Base-by-base conservation (phyloP, 2,329 filamentous ascomycete genomes). In the Alternaria gaisen region DNA sequence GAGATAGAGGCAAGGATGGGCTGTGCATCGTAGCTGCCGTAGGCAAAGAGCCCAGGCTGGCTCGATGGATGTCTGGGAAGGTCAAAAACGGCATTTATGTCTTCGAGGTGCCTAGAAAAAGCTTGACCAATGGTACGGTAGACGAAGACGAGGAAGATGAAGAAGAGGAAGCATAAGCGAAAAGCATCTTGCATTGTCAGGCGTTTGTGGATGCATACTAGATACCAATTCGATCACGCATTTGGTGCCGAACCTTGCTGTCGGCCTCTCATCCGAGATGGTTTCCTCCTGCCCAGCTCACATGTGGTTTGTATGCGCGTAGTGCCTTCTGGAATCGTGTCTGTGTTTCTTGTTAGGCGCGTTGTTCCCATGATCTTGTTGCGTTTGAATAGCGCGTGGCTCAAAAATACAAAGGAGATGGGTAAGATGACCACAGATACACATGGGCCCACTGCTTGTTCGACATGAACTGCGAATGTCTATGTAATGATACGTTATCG, bases 61-160 rank as follows among this genome's bases (percentile, higher is more conserved):
- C 93, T 4, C 85, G 91, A 64, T 98, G 93, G 93, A 90, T 90
- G 79, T 85, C 85, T 58, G 78, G 85, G 5, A 75, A 73, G 58
- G 92, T 88, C 4, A 90, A 89, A 67, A 97, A 97, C 74, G 92
- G 92, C 7, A 91, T 91, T n/a, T 86, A 95, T 53, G 86, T 97
- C 10, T 96, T 97, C 74, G 93, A 97, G 76, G 87, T 97, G 34
- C 87, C 91, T 9, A 72, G 68, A 50, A 79, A 74, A 63, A 60
- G 57, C 18, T 41, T 71, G 5, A 50, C 53, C 16, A 70, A 74
- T 55, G 70, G 68, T n/a, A 64, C 46, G 14, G 63, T 56, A 4
- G 60, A 58, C 20, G 54, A 53, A 24, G 58, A 26, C 24, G 24
- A 61, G 12, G 58, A 61, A 12, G 61, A 52, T 2, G 56, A 22